Conservation (phyloP, 2,329 filamentous ascomycete genomes). For the Aciculosporium take region DNA sequence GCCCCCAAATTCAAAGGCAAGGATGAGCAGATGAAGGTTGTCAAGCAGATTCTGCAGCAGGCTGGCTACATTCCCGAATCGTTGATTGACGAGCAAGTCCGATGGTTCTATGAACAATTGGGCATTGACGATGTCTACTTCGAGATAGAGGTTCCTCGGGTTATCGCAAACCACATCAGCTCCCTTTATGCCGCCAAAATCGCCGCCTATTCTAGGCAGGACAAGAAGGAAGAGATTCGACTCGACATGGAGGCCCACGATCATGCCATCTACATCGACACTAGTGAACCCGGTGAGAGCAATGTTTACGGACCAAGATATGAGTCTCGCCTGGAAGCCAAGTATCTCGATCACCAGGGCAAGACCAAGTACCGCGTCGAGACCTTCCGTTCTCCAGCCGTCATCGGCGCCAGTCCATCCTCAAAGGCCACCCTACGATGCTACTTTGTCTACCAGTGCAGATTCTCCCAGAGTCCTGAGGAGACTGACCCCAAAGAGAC, state of each 20-base stretch:
- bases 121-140: constrained; percentile 99
- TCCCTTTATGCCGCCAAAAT: constrained; percentile 96
- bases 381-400: constrained; percentile 85
- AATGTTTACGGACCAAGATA: constrained; percentile 71
- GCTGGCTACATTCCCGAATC: constrained; percentile 76
- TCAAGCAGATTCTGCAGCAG: constrained; percentile 65
- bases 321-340: constrained; percentile 83
- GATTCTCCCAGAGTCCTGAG: constrained; percentile 62
- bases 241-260: constrained; percentile 90
- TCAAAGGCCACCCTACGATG: constrained; percentile 78
- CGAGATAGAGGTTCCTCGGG: constrained; percentile 71
- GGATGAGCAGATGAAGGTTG: constrained; percentile 74
- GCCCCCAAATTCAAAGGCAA: constrained; percentile 91
- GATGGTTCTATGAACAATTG: constrained; percentile 95
- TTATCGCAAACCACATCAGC: constrained; percentile 86
- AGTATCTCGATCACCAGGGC: constrained; percentile 77
- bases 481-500: constrained; percentile 68
- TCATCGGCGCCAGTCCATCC: constrained; percentile 51
- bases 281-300: constrained; percentile 75
- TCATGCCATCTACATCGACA: constrained; percentile 97
- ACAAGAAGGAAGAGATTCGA: constrained; percentile 87
- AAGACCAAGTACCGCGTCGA: constrained; percentile 78
- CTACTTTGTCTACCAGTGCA: constrained; percentile 97
- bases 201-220: constrained; percentile 80
- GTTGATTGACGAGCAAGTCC: constrained; percentile 72